Evolutionary conservation across 1,139 yeast species (phyloP), one percentile per base, ranked within the genome.

Genomic region (Meyerozyma smithsonii): DNA sequence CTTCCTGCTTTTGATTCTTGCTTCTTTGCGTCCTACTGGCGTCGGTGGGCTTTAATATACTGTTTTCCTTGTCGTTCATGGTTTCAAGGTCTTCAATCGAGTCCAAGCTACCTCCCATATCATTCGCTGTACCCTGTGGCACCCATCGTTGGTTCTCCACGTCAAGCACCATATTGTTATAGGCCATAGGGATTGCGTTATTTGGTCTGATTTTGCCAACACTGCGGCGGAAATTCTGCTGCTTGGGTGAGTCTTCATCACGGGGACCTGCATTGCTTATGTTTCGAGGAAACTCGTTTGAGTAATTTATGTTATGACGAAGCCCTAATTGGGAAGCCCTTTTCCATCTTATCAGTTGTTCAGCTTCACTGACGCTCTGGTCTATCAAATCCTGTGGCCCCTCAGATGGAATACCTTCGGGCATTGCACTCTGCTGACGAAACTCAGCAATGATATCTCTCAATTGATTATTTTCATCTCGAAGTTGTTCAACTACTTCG

Each of bases 1-100:
- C 76, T 46, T 70, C 75, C 57, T 63, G 32, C 50, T 52, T 35
- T 46, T 50, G 12, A 49, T 45, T 25, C 49, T 48, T 19, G 40
- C 46, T 7, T 46, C 37, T 17, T 23, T 33, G 30, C 35, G 39
- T 32, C 35, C 43, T 7, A 37, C 32, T 38, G 32, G 15, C 6
- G 12, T 30, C 28, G 21, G 28, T 28, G 16, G 44, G 19, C 25
- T 38, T 35, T 35, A 36, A 23, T 28, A 32, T 36, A 6, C 39
- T 38, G 8, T 35, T 39, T 26, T 42, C 45, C 11, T 48, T 50
- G 4, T 52, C 58, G 16, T 54, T 47, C 15, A 50, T 46, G 4
- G 62, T 58, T 8, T 57, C 51, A 42, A 72, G 60, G 49, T 71
- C 75, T 39, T 69, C 76, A 33, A 72, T 72, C 4, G 71, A 67